Conservation (phyloP, 2,329 filamentous ascomycete species). For the Cladophialophora bantiana region DNA sequence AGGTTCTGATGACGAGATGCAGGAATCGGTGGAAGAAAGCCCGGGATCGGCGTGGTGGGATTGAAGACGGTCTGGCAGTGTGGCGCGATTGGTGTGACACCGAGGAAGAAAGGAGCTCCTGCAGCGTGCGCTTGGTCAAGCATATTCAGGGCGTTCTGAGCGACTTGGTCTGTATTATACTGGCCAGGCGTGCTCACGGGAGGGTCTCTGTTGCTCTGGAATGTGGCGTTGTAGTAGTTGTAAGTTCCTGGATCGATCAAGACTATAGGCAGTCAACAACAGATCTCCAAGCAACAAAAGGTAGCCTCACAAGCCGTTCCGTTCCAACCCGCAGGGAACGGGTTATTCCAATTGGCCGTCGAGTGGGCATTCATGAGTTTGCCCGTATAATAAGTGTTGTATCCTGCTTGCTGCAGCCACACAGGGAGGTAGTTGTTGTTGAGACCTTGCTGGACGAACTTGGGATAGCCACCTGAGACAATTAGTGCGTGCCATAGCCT, state of each 20-base stretch:
- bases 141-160: constrained; percentile 65
- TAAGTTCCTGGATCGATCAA: constrained; percentile 63
- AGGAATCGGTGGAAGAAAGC: constrained; percentile 62
- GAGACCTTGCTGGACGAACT: constrained; percentile 58
- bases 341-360: constrained; percentile 56
- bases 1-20: constrained; percentile 67
- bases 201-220: constrained; percentile 63
- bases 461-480: constrained; percentile 53
- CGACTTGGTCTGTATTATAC: constrained; percentile 66
- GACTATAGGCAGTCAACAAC: constrained; percentile 34
- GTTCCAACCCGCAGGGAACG: constrained; percentile 48
- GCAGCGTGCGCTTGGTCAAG: constrained; percentile 65
- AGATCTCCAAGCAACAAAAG: background rate
- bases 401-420: constrained; percentile 60
- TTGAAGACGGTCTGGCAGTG: constrained; percentile 62
- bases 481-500: constrained; percentile 10
- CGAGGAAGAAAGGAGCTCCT: constrained; percentile 69
- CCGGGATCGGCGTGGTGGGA: constrained; percentile 23
- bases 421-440: constrained; percentile 60
- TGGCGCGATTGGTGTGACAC: constrained; percentile 70
- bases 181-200: constrained; percentile 63
- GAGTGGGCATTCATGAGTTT: constrained; percentile 63
- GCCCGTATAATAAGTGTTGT: constrained; percentile 62
- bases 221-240: constrained; percentile 70
- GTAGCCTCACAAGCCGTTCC: constrained; percentile 45